Conservation (phyloP, 2,329 filamentous ascomycete genomes). For the Talaromyces sp. region DNA sequence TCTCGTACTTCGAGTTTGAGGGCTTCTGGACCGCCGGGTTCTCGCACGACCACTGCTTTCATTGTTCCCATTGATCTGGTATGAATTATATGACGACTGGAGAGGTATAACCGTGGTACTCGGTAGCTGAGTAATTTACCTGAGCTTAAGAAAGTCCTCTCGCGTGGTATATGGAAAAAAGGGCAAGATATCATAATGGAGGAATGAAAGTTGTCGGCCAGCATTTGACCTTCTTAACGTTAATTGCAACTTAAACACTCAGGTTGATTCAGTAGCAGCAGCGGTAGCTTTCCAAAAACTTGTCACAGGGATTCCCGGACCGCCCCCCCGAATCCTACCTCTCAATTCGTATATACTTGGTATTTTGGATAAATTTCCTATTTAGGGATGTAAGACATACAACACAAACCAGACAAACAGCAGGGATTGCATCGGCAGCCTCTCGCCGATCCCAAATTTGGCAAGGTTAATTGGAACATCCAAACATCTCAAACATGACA, state of each 20-base stretch:
- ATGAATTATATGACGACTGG: neutral
- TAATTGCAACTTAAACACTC: neutral
- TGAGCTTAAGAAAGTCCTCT: neutral
- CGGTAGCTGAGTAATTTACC: neutral
- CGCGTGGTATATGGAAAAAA: neutral
- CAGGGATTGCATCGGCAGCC: neutral
- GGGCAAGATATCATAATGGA: neutral
- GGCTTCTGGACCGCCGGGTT: neutral
- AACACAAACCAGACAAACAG: neutral
- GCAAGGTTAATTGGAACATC: neutral
- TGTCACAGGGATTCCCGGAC: neutral
- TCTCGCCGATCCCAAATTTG: neutral
- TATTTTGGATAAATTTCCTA: neutral
- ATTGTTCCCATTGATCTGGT: neutral
- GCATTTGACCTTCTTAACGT: neutral
- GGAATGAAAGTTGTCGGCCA: neutral
- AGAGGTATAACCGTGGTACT: neutral
- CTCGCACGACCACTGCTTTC: neutral
- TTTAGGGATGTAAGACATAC: neutral
- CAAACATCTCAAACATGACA: neutral
- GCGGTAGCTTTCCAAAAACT: neutral
- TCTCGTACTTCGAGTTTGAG: neutral
- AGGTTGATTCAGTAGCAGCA: neutral
- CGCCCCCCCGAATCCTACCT: neutral
- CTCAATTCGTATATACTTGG: too few relatives aligned